Evolutionary conservation across 2,329 filamentous ascomycete species (phyloP).

Genomic region (Paradendryphiella salina): DNA sequence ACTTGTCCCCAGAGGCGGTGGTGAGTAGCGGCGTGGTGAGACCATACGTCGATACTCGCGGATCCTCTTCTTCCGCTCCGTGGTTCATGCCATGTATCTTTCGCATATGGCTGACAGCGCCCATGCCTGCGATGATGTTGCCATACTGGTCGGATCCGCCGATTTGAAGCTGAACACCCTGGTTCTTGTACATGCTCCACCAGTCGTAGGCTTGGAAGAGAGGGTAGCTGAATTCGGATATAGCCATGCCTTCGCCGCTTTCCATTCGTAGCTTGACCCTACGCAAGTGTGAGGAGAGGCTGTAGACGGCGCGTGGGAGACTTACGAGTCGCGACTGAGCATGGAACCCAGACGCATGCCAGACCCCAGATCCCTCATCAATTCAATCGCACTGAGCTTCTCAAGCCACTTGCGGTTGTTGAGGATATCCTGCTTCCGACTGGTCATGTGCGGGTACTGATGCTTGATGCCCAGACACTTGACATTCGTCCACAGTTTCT

Average conservation of each 20-base stretch:
- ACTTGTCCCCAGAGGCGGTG: conserved; percentile 81
- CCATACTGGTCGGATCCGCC: conserved; percentile 96
- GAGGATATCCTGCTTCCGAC: conserved; percentile 67
- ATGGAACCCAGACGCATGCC: conserved; percentile 80
- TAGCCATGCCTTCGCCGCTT: conserved; percentile 89
- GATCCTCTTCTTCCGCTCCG: conserved; percentile 37
- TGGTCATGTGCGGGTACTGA: conserved; percentile 65
- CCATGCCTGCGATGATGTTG: conserved; percentile 89
- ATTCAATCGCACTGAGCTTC: conserved; percentile 69
- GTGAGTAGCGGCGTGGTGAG: conserved; percentile 91
- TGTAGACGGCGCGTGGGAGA: conserved; percentile 23
- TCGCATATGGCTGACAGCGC: conserved; percentile 78
- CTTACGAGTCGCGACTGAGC: conserved; percentile 84
- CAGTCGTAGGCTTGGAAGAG: conserved; percentile 96
- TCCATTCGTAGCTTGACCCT: conserved; percentile 80
- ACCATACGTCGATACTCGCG: conserved; percentile 65
- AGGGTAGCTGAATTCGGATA: conserved; percentile 91
- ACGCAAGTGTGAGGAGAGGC: conserved; percentile 19
- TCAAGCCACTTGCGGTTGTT: conserved; percentile 89
- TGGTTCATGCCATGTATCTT: conserved; percentile 26
- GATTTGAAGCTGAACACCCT: conserved; percentile 78
- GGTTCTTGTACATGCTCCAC: conserved; percentile 78
- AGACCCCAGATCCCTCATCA: conserved; percentile 73
- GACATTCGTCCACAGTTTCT: conserved; percentile 74
- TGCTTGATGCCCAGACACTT: conserved; percentile 66